Conservation (phyloP, 225 moss, liverwort and hornwort species). For the Thuidium tamariscinum region DNA sequence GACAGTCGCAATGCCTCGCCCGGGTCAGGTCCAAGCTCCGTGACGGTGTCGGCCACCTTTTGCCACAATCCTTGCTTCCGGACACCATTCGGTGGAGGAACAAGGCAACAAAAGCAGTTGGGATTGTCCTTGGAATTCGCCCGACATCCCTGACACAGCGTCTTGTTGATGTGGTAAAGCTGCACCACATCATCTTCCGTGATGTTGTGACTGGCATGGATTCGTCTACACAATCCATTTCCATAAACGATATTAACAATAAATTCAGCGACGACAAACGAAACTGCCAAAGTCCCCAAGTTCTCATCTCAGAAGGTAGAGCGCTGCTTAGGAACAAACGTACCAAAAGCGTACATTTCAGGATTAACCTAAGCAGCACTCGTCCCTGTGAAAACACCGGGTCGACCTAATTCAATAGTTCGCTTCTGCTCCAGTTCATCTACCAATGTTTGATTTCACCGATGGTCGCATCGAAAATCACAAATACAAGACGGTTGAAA, state of each 20-base stretch:
- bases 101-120: conserved; percentile 87
- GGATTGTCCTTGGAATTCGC: conserved; percentile 89
- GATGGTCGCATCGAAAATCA: not conserved
- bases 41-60: conserved; percentile 73
- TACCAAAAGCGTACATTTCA: not conserved
- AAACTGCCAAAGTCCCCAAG: not conserved
- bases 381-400: not conserved
- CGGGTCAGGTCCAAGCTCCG: conserved; percentile 91
- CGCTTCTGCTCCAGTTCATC: not conserved
- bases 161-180: conserved; percentile 79
- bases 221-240: conserved; percentile 52
- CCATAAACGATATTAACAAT: not conserved
- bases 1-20: conserved; percentile 67
- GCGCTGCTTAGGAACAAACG: not conserved
- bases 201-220: conserved; percentile 61
- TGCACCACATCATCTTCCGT: conserved; percentile 62
- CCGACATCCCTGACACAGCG: conserved; percentile 81
- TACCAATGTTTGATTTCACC: not conserved
- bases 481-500: not conserved
- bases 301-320: not conserved
- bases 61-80: conserved; percentile 98
- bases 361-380: not conserved
- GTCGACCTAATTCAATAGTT: not conserved
- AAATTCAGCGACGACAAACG: not conserved
- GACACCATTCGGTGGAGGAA: conserved; percentile 72